Percentiles rank a stretch among this genome's conserved stretches.
phyloP scores from a whole-genome alignment of 1,139 yeast species.

The Nakaseomyces bracarensis region DNA sequence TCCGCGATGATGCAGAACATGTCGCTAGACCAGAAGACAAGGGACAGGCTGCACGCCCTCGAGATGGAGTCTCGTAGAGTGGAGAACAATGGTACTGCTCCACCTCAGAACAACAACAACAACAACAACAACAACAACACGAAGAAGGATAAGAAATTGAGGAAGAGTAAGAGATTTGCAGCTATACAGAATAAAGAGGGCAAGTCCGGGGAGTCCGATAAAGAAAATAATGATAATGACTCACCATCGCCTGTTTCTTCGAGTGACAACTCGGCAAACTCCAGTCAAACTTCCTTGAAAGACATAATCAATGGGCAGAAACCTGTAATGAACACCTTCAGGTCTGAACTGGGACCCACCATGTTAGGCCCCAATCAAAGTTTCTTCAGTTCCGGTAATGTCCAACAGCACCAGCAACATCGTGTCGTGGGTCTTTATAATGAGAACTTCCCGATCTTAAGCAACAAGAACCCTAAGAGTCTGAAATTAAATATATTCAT shows the following conservation, averaged over 20 bases:
- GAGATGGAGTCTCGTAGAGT: constrained; percentile 7
- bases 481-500: constrained; percentile 27
- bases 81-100: background rate
- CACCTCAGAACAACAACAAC: background rate
- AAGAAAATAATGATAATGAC: background rate
- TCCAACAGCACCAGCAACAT: constrained; percentile 1
- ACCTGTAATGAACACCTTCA: constrained; percentile 1
- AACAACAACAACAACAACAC: background rate
- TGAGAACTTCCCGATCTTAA: constrained; percentile 27
- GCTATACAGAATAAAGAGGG: background rate
- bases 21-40: constrained; percentile 11
- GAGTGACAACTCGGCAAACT: background rate
- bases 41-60: constrained; percentile 10
- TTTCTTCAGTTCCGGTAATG: background rate
- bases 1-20: constrained; percentile 16
- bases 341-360: background rate
- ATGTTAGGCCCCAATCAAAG: background rate
- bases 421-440: constrained; percentile 24
- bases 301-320: constrained; percentile 1
- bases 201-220: background rate
- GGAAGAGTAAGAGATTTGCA: constrained; percentile 17
- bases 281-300: background rate
- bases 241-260: background rate
- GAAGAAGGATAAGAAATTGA: constrained; percentile 9
- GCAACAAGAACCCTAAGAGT: constrained; percentile 27